Percentiles rank a stretch among this genome's conserved stretches.
phyloP scores from a whole-genome alignment of 768 basidiomycete genomes.

The Lentinus brumalis region DNA sequence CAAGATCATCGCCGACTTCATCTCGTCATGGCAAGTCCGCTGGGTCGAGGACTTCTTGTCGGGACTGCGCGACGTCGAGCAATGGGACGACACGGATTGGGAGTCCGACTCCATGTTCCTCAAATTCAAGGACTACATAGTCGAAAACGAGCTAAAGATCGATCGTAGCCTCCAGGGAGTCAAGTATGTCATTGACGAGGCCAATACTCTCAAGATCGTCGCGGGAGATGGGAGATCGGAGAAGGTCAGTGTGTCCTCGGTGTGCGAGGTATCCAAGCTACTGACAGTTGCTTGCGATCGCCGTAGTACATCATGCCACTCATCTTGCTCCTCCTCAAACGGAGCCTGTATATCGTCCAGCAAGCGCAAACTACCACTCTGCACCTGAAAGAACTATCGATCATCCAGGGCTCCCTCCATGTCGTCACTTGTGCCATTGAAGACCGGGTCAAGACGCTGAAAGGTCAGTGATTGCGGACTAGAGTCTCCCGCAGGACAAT shows the following conservation, averaged over 20 bases:
- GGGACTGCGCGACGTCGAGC: conserved; percentile 8
- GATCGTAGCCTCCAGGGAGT: conserved; percentile 28
- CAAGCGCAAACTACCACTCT: not conserved
- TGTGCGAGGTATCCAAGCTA: no score
- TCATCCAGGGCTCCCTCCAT: conserved; percentile 1
- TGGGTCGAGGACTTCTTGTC: conserved; percentile 15
- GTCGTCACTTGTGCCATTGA: not conserved
- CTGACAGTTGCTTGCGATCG: not conserved
- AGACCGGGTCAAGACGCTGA: no score
- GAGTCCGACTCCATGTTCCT: conserved; percentile 13
- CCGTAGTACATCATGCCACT: conserved; percentile 3
- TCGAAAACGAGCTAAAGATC: conserved; percentile 27
- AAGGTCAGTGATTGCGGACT: not conserved
- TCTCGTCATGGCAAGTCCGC: conserved; percentile 10
- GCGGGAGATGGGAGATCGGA: conserved; percentile 36
- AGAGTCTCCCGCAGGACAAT: not conserved
- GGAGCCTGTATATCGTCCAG: not conserved
- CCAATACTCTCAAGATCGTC: conserved; percentile 30
- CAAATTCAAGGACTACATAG: conserved; percentile 25
- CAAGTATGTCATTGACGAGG: conserved; percentile 33
- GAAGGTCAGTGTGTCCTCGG: conserved; percentile 23
- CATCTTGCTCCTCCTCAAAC: conserved; percentile 7
- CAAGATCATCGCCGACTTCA: conserved; percentile 25
- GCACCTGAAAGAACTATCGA: conserved; percentile 2
- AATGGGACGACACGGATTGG: conserved; percentile 1